These are phyloP conservation scores for Jamesozyma spencerorum DNA, from an alignment of 805 yeast genomes.

Conservation along the genomic window DNA sequence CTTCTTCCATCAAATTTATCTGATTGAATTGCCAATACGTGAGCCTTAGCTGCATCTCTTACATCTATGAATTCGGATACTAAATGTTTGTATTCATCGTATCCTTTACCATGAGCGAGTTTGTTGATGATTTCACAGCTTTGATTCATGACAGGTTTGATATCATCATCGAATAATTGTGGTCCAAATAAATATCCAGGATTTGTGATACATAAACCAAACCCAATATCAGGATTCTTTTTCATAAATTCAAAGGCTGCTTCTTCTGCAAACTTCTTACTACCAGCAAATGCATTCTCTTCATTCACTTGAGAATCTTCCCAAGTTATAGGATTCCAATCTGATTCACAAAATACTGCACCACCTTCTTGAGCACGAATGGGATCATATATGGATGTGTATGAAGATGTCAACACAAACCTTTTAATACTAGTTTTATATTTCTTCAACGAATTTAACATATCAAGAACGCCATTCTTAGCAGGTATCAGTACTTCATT, in stretches of 20 bases:
- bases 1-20: constrained; percentile 1
- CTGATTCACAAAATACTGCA: constrained; percentile 27
- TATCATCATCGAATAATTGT: not conserved
- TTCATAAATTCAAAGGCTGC: not conserved
- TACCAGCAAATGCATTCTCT: not conserved
- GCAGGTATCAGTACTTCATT: constrained; percentile 50
- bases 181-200: constrained; percentile 2
- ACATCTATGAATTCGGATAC: not conserved
- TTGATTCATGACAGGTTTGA: not conserved
- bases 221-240: not conserved
- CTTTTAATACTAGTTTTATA: constrained; percentile 35
- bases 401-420: constrained; percentile 49
- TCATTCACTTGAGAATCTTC: constrained; percentile 10
- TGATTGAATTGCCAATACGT: not conserved
- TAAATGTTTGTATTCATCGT: not conserved
- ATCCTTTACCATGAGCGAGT: not conserved
- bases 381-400: constrained; percentile 38
- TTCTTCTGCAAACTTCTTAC: constrained; percentile 1
- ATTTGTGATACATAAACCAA: not conserved
- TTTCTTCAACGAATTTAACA: constrained; percentile 36
- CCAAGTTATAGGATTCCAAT: constrained; percentile 31
- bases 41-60: constrained; percentile 1
- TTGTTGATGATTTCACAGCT: not conserved
- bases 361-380: constrained; percentile 9
- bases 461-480: constrained; percentile 44